A percentile compares a stretch with the other conserved stretches of the same genome.
phyloP scores from a whole-genome alignment of 2,329 filamentous ascomycete genomes.

The Boeremia lycopersici region DNA sequence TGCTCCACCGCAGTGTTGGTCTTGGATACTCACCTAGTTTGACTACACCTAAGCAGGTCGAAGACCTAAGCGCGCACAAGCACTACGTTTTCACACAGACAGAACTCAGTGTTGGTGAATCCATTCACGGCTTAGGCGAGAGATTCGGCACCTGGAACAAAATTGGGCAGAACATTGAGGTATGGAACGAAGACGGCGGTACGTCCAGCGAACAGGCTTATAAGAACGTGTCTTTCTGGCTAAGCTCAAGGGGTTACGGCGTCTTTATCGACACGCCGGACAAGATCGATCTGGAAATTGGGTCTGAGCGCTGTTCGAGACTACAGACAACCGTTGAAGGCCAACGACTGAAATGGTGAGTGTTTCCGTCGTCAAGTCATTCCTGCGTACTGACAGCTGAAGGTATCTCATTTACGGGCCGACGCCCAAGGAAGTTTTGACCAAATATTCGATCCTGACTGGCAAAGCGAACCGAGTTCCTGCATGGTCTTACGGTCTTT shows the following conservation, averaged over 20 bases:
- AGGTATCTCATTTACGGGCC: constrained; percentile 73
- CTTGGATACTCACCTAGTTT: constrained; percentile 63
- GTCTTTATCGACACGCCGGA: constrained; percentile 76
- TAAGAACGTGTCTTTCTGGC: constrained; percentile 73
- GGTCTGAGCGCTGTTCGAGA: constrained; percentile 73
- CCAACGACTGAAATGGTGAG: constrained; percentile 69
- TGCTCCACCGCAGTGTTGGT: constrained; percentile 62
- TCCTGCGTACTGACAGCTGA: not conserved
- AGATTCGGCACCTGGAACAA: constrained; percentile 79
- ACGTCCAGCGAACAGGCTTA: constrained; percentile 74
- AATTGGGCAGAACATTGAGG: constrained; percentile 70
- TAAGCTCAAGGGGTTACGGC: constrained; percentile 76
- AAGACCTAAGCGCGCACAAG: constrained; percentile 54
- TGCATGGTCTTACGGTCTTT: constrained; percentile 76
- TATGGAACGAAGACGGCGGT: constrained; percentile 68
- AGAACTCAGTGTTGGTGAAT: constrained; percentile 61
- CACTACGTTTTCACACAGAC: constrained; percentile 56
- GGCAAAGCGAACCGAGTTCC: constrained; percentile 70
- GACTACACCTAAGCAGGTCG: constrained; percentile 59
- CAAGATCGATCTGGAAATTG: constrained; percentile 73
- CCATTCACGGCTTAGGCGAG: constrained; percentile 76
- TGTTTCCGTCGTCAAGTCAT: not conserved
- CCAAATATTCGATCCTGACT: constrained; percentile 70
- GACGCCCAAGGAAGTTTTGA: constrained; percentile 73
- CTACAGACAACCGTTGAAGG: constrained; percentile 72